A percentile compares a stretch with the other conserved stretches of the same genome.
Conservation (phyloP, 1,284 basidiomycete species). For the Puccinia novopanici region DNA sequence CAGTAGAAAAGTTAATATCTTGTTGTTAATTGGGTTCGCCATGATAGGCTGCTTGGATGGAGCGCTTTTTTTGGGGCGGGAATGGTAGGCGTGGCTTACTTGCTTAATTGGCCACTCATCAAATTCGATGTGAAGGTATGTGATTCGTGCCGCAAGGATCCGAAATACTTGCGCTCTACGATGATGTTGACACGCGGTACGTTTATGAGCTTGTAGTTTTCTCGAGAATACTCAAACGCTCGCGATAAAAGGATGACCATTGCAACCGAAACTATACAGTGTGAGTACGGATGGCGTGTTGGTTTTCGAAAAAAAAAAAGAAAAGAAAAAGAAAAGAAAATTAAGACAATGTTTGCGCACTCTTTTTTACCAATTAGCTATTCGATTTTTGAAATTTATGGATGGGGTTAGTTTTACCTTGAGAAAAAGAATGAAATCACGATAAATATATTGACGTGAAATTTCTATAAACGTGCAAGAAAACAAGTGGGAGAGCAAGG, state of each 20-base stretch:
- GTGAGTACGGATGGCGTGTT: constrained; percentile 10
- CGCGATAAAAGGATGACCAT: constrained; percentile 48
- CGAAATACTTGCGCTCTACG: neutral
- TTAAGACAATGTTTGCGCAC: neutral
- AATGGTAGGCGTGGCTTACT: constrained; percentile 42
- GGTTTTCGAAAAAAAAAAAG: neutral
- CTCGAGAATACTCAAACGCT: constrained; percentile 35
- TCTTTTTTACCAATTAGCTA: constrained; percentile 22
- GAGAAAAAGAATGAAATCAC: neutral
- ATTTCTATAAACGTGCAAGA: constrained; percentile 59
- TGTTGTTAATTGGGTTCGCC: neutral
- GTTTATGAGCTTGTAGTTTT: constrained; percentile 8
- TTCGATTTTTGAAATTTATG: constrained; percentile 51
- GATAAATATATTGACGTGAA: neutral
- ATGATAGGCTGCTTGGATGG: constrained; percentile 32
- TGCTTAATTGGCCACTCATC: constrained; percentile 51
- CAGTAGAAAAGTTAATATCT: constrained; percentile 17
- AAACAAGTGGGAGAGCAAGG: constrained; percentile 52
- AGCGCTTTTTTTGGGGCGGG: constrained; percentile 43
- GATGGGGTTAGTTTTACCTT: constrained; percentile 61
- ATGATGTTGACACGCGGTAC: neutral
- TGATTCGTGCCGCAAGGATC: neutral
- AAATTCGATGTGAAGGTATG: constrained; percentile 49
- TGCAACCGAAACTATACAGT: constrained; percentile 50
- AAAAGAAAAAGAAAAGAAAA: no score